Evolutionary conservation across 768 basidiomycete species (phyloP).

Genomic region (Tylopilus felleus): DNA sequence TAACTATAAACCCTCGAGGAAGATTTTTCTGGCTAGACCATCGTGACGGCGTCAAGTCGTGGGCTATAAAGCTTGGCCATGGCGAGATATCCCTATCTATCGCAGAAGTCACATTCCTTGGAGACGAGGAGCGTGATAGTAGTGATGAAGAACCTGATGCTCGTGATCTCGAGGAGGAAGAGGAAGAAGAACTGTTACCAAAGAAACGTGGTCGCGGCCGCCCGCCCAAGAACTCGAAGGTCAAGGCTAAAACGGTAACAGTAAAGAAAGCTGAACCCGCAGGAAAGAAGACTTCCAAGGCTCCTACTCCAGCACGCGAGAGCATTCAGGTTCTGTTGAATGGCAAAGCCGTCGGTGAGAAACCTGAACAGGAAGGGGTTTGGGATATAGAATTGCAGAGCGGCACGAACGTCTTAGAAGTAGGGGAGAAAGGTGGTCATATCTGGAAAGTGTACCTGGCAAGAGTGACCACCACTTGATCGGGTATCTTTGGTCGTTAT

Average conservation of each 20-base stretch:
- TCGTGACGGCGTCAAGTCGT: conserved; percentile 68
- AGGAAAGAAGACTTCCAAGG: conserved; percentile 46
- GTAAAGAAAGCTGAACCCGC: conserved; percentile 31
- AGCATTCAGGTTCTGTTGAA: conserved; percentile 66
- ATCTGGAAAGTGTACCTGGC: conserved; percentile 71
- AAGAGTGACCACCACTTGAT: conserved; percentile 32
- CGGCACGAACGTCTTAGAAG: conserved; percentile 63
- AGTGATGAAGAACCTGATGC: conserved; percentile 52
- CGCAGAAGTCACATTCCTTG: conserved; percentile 50
- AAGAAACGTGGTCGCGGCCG: conserved; percentile 43
- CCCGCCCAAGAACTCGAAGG: conserved; percentile 32
- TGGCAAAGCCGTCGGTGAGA: conserved; percentile 46
- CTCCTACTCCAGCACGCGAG: conserved; percentile 36
- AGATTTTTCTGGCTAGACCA: conserved; percentile 59
- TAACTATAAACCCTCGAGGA: conserved; percentile 57
- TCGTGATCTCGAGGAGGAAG: conserved; percentile 44
- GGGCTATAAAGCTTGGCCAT: conserved; percentile 61
- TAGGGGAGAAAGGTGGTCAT: conserved; percentile 68
- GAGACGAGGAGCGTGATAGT: conserved; percentile 57
- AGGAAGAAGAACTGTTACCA: conserved; percentile 33
- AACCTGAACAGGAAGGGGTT: conserved; percentile 43
- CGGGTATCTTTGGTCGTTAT: conserved; percentile 3
- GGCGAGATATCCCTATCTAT: conserved; percentile 58
- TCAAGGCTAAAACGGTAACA: conserved; percentile 31
- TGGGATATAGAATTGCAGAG: conserved; percentile 62